Conservation (phyloP, 306 rosid genomes). For the Cucurbita ficifolia region DNA sequence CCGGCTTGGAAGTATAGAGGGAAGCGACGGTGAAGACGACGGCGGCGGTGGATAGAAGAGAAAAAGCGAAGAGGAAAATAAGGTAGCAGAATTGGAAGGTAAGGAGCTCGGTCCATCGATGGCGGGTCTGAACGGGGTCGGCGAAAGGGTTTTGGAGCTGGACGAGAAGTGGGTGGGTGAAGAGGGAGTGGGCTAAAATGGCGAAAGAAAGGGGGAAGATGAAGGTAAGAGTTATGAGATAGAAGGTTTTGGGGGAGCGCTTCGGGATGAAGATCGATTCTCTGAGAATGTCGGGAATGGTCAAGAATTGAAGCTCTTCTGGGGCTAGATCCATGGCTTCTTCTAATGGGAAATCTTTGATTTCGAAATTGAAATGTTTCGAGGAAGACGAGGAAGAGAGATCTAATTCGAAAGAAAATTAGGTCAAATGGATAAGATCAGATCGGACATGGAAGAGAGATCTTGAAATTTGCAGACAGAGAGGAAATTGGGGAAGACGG, state of each 20-base stretch:
- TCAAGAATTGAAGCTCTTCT: constrained; percentile 71
- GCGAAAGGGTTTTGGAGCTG: constrained; percentile 48
- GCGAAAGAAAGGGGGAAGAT: constrained; percentile 88
- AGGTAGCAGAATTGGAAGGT: constrained; percentile 66
- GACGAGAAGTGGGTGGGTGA: constrained; percentile 60
- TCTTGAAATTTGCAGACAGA: neutral
- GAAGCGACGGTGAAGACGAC: constrained; percentile 93
- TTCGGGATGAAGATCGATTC: constrained; percentile 78
- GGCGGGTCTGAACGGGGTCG: constrained; percentile 46
- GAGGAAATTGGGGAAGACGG: neutral
- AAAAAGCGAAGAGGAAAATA: constrained; percentile 77
- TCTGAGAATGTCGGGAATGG: constrained; percentile 34
- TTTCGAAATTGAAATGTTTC: neutral
- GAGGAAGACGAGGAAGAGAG: neutral
- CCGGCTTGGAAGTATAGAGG: constrained; percentile 70
- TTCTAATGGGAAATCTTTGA: neutral
- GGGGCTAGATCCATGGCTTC: constrained; percentile 65
- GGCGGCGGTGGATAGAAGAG: constrained; percentile 93
- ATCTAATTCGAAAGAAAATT: neutral
- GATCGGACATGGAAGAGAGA: neutral
- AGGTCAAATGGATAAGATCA: neutral
- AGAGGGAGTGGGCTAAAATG: constrained; percentile 77
- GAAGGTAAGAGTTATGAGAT: constrained; percentile 59
- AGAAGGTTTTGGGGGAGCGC: constrained; percentile 68
- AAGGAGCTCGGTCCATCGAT: constrained; percentile 66